Percentiles rank a stretch among this genome's conserved stretches.
Conservation (phyloP, 1,284 basidiomycete genomes). For the Athelia psychrophila region DNA sequence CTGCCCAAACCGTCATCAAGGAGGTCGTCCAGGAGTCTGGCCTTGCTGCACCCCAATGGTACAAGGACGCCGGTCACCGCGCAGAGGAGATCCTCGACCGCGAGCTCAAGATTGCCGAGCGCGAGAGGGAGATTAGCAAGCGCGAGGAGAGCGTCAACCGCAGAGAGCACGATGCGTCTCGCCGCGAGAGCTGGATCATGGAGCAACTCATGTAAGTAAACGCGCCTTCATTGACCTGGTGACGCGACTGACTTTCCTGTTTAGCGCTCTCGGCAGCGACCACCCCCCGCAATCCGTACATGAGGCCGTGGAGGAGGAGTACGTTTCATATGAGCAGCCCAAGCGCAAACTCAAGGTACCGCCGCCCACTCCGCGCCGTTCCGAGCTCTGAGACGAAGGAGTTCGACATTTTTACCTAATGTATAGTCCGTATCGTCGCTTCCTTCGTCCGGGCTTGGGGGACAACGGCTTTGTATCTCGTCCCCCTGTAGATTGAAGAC, state of each 20-base stretch:
- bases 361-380: conserved; percentile 74
- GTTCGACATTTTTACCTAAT: conserved; percentile 48
- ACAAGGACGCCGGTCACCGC: conserved; percentile 56
- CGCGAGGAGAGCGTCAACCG: conserved; percentile 81
- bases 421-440: conserved; percentile 75
- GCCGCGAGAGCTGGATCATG: conserved; percentile 85
- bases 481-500: conserved; percentile 69
- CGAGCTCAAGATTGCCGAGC: conserved; percentile 77
- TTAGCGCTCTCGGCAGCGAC: conserved; percentile 69
- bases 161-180: conserved; percentile 77
- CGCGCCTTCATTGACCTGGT: neutral
- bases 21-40: conserved; percentile 80
- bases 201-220: conserved; percentile 82
- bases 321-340: conserved; percentile 71
- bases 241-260: conserved; percentile 10
- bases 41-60: conserved; percentile 72
- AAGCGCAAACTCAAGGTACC: conserved; percentile 87
- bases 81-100: conserved; percentile 78
- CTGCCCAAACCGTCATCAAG: conserved; percentile 77
- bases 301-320: conserved; percentile 56
- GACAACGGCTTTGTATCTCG: conserved; percentile 69
- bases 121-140: conserved; percentile 78
- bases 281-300: conserved; percentile 40
- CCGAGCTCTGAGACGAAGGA: conserved; percentile 91
- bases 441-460: conserved; percentile 86